Evolutionary conservation across 306 rosid species (phyloP), one percentile per base, ranked within the genome.

Genomic region (Castanea crenata): DNA sequence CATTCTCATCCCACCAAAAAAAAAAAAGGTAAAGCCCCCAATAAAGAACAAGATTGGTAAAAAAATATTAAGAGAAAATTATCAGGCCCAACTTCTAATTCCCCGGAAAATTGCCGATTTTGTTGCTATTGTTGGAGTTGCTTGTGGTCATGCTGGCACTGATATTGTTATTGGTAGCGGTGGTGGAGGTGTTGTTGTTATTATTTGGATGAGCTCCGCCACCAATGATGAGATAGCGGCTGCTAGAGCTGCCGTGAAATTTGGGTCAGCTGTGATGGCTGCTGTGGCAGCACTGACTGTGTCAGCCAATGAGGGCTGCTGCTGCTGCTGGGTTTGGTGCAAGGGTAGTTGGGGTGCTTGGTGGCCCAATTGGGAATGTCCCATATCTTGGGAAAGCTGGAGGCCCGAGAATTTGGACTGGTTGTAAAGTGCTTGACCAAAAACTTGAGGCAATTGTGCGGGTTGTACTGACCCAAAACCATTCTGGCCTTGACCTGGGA

Each of bases 221-320:
- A 14, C 95, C 91, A 5, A 96, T 96, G 85, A 96, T 62, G 96
- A 87, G 85, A 96, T 93, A 15, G 99, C 99, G 1, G 99, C 99
- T 0, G 98, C 99, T 6, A 96, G 92, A 0, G 87, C 99, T 0
- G 98, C 99, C 0, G 96, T 91, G 89, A 96, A 96, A 56, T 89
- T 90, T 0, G 99, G 99, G 55, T 96, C 97, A 5, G 94, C 79
- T 0, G 99, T 89, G 87, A 96, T 91, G 46, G 97, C 97, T 0
- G 99, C 92, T 0, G 99, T 88, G 49, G 98, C 98, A 0, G 98
- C 98, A 56, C 88, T 92, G 62, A 93, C 90, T 0, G 93, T 81
- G 56, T 95, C 97, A 27, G 93, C 90, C 23, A 87, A 68, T 0
- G 92, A 84, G 9, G 92, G 83, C 0, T 81, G 76, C 46, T 41